Evolutionary conservation across 345 rosid genomes (phyloP).

Genomic region (Arabis alpina): DNA sequence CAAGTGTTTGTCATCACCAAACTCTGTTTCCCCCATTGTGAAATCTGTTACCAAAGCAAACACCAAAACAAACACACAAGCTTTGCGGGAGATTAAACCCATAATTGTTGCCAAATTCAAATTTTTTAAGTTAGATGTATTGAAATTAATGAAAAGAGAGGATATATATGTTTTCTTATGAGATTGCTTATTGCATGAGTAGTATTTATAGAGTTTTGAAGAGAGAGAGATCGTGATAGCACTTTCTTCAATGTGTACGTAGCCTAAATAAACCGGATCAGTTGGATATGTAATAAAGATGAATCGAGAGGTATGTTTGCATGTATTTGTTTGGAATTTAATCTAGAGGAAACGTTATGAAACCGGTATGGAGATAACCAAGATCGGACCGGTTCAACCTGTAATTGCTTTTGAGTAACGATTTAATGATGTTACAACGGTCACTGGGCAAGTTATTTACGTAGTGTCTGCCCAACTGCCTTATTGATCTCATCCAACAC

Average conservation of each 20-base stretch:
- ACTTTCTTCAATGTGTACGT: slow-evolving; percentile 18
- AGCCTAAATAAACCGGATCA: slow-evolving; percentile 14
- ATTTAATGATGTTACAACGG: slow-evolving; percentile 31
- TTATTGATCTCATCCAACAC: slow-evolving; percentile 41
- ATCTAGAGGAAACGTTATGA: slow-evolving; percentile 1
- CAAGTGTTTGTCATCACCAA: slow-evolving; percentile 37
- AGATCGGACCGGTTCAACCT: slow-evolving; percentile 15
- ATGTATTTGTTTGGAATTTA: neutral
- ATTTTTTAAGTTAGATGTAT: slow-evolving; percentile 1
- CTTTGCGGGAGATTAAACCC: slow-evolving; percentile 22
- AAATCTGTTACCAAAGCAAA: slow-evolving; percentile 30
- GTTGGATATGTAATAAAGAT: no score
- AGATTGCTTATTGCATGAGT: slow-evolving; percentile 19
- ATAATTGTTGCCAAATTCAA: slow-evolving; percentile 1
- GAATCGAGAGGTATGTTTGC: neutral
- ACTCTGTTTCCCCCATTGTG: slow-evolving; percentile 27
- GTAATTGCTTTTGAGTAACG: slow-evolving; percentile 23
- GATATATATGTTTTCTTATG: slow-evolving; percentile 3
- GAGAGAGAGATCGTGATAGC: slow-evolving; percentile 11
- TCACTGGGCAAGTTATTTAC: slow-evolving; percentile 4
- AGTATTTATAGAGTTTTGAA: slow-evolving; percentile 15
- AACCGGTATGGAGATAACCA: slow-evolving; percentile 26
- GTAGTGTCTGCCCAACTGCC: slow-evolving; percentile 33
- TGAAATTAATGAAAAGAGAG: slow-evolving; percentile 6
- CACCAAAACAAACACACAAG: slow-evolving; percentile 36